Base-by-base conservation (phyloP, 345 rosid genomes). In the Noccaea bulbosa region DNA sequence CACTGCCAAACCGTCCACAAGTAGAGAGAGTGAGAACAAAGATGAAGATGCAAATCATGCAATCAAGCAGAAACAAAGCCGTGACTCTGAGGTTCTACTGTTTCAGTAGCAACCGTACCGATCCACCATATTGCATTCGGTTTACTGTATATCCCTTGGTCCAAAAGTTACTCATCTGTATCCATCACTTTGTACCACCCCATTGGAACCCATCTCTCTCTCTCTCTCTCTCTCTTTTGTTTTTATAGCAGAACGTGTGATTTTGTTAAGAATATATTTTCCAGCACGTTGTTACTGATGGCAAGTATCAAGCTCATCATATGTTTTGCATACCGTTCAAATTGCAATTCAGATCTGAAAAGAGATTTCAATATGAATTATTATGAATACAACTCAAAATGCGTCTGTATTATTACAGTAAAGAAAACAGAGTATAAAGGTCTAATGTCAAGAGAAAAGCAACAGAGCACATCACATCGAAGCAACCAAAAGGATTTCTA, bases 1-100 rank as follows among this genome's bases (percentile, higher is more conserved):
- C 80, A 89, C 96, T 66, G 48, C 71, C 22, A 77, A 65, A 58
- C 76, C 98, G 5, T 77, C 80, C 49, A 50, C 72, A 14, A 77
- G 80, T 38, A 71, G 51, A 50, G 72, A 77, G 27, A 77, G 24
- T 7, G 60, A 43, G 14, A 75, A 40, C 61, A 69, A 30, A 56
- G 79, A 69, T 6, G 86, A 80, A 56, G 82, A 65, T 72, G 27
- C 60, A 30, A 53, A 74, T 53, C 81, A 67, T 68, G 17, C 53
- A 38, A 8, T 62, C 12, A 35, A 70, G 52, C 44, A 38, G 11
- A 67, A 75, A 32, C 74, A 47, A 33, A 55, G 6, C 60, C 70
- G 27, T 15, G 79, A 69, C 56, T 38, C 60, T 32, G 65, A 75
- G 39, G 74, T 16, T 52, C 11, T 53, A 53, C 69, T 44, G 48